A percentile compares a stretch with the other conserved stretches of the same genome.
phyloP scores from a whole-genome alignment of 495 filamentous ascomycete genomes.

The Talaromyces wortmannii region DNA sequence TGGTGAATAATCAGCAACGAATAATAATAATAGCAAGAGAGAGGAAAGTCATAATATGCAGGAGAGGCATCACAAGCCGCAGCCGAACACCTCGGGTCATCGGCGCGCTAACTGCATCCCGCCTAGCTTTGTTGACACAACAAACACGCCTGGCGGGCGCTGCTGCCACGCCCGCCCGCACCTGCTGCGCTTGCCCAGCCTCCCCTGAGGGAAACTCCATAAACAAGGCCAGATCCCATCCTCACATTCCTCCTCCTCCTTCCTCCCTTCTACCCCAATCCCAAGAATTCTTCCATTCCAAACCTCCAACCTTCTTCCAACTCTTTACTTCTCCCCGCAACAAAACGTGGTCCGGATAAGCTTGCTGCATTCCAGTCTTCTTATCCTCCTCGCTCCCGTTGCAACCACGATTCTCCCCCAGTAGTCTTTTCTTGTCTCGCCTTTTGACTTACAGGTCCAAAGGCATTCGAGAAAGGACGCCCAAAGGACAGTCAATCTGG shows the following conservation, averaged over 20 bases:
- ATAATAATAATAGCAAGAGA: background rate
- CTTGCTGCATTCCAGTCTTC: slow-evolving; percentile 9
- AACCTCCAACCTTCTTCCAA: background rate
- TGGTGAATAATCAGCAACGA: no score
- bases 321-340: slow-evolving; percentile 2
- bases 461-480: slow-evolving; percentile 90
- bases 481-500: slow-evolving; percentile 90
- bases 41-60: background rate
- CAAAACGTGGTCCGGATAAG: slow-evolving; percentile 20
- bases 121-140: slow-evolving; percentile 6
- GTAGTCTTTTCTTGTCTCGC: slow-evolving; percentile 84
- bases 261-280: slow-evolving; percentile 7
- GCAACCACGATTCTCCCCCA: slow-evolving; percentile 35
- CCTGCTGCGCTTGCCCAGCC: background rate
- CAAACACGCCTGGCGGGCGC: background rate
- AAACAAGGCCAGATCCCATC: slow-evolving; percentile 1
- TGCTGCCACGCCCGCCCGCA: background rate
- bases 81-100: no score
- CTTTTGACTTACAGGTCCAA: slow-evolving; percentile 85
- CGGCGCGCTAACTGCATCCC: background rate
- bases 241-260: slow-evolving; percentile 3
- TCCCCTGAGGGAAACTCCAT: background rate
- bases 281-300: slow-evolving; percentile 10
- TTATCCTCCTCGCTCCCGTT: slow-evolving; percentile 13
- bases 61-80: background rate